phyloP scores from a whole-genome alignment of 2,329 filamentous ascomycete genomes.

The Exophiala mesophila region DNA sequence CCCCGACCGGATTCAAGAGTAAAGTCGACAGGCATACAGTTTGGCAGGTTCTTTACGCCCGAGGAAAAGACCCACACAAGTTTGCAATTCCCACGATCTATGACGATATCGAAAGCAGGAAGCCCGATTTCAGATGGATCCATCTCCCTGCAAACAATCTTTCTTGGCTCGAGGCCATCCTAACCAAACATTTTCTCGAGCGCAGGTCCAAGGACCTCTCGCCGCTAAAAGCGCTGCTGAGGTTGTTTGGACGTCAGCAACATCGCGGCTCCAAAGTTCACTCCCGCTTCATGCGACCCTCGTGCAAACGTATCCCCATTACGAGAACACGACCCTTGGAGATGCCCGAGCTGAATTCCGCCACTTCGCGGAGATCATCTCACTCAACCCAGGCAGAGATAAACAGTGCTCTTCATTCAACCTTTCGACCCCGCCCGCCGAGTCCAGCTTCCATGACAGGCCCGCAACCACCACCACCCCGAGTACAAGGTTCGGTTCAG shows the following conservation, averaged over 20 bases:
- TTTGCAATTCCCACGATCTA: constrained; percentile 46
- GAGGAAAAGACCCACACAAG: constrained; percentile 42
- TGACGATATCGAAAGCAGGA: constrained; percentile 39
- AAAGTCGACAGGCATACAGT: constrained; percentile 45
- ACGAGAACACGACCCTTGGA: background rate
- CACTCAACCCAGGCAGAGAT: constrained; percentile 1
- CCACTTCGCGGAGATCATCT: constrained; percentile 3
- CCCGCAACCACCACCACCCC: background rate
- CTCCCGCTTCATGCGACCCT: constrained; percentile 29
- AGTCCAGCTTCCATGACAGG: too few species aligned
- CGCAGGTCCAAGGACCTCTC: constrained; percentile 58
- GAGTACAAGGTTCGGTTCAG: background rate
- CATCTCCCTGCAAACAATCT: constrained; percentile 51
- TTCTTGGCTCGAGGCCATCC: constrained; percentile 58
- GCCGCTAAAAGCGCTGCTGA: constrained; percentile 54
- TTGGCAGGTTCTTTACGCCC: constrained; percentile 50
- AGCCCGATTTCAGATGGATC: constrained; percentile 43
- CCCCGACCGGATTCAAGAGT: constrained; percentile 1
- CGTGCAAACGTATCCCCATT: constrained; percentile 11
- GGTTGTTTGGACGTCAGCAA: constrained; percentile 24
- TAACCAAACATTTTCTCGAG: constrained; percentile 63
- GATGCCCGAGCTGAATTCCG: constrained; percentile 2
- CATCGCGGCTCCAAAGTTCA: constrained; percentile 30
- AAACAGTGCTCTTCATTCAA: background rate
- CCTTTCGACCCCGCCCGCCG: background rate